A percentile compares a stretch with the other conserved stretches of the same genome.
These are phyloP conservation scores for Diplodia mutila DNA, from an alignment of 2,329 filamentous ascomycete genomes.

Conservation along the genomic window DNA sequence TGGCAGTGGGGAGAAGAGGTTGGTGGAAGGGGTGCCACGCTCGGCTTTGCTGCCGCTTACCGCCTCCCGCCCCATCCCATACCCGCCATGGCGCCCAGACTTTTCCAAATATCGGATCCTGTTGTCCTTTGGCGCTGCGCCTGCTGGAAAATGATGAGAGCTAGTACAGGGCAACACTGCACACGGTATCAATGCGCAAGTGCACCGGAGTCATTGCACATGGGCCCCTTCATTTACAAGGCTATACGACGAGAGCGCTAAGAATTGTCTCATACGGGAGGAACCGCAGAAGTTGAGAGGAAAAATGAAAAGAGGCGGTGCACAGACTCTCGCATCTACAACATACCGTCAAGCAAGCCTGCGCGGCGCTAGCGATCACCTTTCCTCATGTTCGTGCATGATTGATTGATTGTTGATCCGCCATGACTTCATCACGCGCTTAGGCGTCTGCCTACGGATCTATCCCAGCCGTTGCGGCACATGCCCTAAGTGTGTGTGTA, in stretches of 20 bases:
- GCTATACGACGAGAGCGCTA: neutral
- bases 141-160: neutral
- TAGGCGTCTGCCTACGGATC: neutral
- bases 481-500: neutral
- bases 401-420: neutral
- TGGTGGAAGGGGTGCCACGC: constrained; percentile 1
- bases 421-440: neutral
- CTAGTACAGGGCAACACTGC: neutral
- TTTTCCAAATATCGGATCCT: neutral
- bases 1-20: neutral
- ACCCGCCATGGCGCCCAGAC: neutral
- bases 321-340: neutral
- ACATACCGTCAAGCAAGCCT: neutral
- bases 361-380: neutral
- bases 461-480: neutral
- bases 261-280: neutral
- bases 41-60: constrained; percentile 24
- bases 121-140: neutral
- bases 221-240: neutral
- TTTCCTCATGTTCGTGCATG: neutral
- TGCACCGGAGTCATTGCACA: neutral
- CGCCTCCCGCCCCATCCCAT: constrained; percentile 2
- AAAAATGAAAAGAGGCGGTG: neutral
- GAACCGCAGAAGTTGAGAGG: neutral
- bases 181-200: neutral